Conservation (phyloP, 1,139 yeast species). For the Meyerozyma guilliermondii region DNA sequence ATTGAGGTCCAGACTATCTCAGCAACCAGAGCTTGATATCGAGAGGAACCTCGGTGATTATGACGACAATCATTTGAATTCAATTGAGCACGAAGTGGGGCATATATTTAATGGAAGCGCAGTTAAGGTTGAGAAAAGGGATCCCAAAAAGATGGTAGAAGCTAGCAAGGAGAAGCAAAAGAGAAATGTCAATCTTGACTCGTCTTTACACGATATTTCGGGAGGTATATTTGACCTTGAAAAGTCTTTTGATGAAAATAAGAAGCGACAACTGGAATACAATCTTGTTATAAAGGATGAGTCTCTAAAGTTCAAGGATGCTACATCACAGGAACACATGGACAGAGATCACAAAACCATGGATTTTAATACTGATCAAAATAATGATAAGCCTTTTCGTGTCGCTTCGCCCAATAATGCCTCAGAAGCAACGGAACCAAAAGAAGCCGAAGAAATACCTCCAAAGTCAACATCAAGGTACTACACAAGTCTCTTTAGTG, state of each 20-base stretch:
- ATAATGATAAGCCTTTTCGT: background rate
- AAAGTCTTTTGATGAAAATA: background rate
- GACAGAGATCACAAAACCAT: too few species aligned
- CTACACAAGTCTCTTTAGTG: constrained; percentile 6
- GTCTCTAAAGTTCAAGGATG: background rate
- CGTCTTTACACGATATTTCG: background rate
- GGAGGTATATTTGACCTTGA: background rate
- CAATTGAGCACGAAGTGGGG: background rate
- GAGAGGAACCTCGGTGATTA: constrained; percentile 34
- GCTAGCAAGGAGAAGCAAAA: background rate
- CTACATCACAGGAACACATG: background rate
- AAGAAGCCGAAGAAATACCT: background rate
- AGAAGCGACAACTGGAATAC: background rate
- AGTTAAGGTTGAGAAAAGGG: too few species aligned
- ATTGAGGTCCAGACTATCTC: constrained; percentile 8
- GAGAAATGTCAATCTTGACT: background rate
- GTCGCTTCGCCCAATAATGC: background rate
- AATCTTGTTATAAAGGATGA: background rate
- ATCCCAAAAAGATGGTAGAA: background rate
- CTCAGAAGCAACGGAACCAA: background rate
- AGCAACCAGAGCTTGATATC: constrained; percentile 16
- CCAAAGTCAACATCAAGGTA: background rate
- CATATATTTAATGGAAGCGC: background rate
- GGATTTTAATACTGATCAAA: background rate
- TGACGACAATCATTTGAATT: constrained; percentile 24